Base-by-base conservation (phyloP, 805 yeast species). In the Torulaspora gathmanii region DNA sequence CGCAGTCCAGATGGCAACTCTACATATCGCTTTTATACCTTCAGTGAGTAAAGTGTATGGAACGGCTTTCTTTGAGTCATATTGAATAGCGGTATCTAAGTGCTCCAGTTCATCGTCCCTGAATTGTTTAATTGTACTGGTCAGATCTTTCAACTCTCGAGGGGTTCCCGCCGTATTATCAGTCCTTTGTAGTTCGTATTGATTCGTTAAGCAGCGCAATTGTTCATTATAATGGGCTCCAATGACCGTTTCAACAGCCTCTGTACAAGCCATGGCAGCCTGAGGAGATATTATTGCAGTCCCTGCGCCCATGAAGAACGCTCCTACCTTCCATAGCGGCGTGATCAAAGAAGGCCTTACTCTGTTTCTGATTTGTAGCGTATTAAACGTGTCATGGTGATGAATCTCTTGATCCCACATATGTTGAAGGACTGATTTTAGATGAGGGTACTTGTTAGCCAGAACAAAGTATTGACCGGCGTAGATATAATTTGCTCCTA, bases 221-320 rank as follows among this genome's bases (percentile, higher is more conserved):
- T 93, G 99, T 50, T 81, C 82, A 62, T 93, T 93, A 67, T 93
- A 93, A 63, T 93, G 99, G 1, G 86, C 86, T 1, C 99, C 99
- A 63, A 93, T 93, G 5, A 93, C 98, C 0, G 99, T 93, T 66
- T 93, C 99, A 1, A 93, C 98, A 0, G 98, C 98, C 49, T 90
- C 98, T 0, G 99, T 93, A 64, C 99, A 93, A 1, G 99, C 98
- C 99, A 93, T 93, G 2, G 99, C 98, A 2, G 96, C 97, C 62
- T 91, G 96, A 59, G 88, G 87, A 13, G 96, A 83, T 51, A 89
- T 67, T 43, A 85, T 56, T 0, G 96, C 97, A 0, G 98, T 93
- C 1, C 82, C 84, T 1, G 80, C 79, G 3, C 99, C 99, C 70
- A 93, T 73, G 0, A 82, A 81, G 40, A 84, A 73, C 0, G 99